A percentile compares a stretch with the other conserved stretches of the same genome.
These are phyloP conservation scores for Globisporangium solare DNA, from an alignment of 352 stramenopile genomes.

Conservation along the genomic window DNA sequence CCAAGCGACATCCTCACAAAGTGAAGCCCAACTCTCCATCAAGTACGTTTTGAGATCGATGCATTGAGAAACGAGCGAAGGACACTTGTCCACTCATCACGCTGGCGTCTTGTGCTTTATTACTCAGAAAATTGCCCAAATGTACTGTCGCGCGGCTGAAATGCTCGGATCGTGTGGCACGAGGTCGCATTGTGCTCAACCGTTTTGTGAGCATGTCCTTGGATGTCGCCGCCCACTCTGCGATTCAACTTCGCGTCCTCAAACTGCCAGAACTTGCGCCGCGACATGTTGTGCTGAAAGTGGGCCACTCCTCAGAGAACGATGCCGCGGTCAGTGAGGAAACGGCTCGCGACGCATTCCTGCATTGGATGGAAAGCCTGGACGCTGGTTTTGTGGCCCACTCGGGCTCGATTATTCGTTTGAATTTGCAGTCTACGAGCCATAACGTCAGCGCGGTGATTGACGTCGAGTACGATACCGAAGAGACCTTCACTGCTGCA, in stretches of 20 bases:
- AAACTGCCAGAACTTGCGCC: slow-evolving; percentile 39
- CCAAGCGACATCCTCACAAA: neutral
- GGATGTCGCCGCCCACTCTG: slow-evolving; percentile 14
- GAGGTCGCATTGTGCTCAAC: slow-evolving; percentile 35
- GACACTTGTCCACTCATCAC: neutral
- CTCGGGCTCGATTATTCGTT: slow-evolving; percentile 28
- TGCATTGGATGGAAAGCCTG: slow-evolving; percentile 20
- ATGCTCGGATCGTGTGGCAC: slow-evolving; percentile 27
- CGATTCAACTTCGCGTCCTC: slow-evolving; percentile 45
- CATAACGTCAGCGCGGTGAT: slow-evolving; percentile 22
- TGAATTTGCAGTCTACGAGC: slow-evolving; percentile 13
- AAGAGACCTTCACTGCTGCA: slow-evolving; percentile 32
- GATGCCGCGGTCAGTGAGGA: slow-evolving; percentile 2
- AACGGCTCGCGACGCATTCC: slow-evolving; percentile 29
- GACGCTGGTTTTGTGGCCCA: slow-evolving; percentile 19
- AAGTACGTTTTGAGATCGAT: slow-evolving; percentile 6
- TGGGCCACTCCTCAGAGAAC: slow-evolving; percentile 8
- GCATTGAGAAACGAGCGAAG: neutral
- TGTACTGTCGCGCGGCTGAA: slow-evolving; percentile 41
- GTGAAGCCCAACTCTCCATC: neutral
- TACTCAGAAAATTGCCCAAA: slow-evolving; percentile 10
- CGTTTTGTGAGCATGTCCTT: slow-evolving; percentile 14
- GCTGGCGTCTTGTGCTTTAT: neutral
- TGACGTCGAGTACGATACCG: slow-evolving; percentile 39
- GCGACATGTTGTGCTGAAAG: slow-evolving; percentile 23